Conservation (phyloP, 176 grass and related monocot species). For the Rhynchospora breviuscula region DNA sequence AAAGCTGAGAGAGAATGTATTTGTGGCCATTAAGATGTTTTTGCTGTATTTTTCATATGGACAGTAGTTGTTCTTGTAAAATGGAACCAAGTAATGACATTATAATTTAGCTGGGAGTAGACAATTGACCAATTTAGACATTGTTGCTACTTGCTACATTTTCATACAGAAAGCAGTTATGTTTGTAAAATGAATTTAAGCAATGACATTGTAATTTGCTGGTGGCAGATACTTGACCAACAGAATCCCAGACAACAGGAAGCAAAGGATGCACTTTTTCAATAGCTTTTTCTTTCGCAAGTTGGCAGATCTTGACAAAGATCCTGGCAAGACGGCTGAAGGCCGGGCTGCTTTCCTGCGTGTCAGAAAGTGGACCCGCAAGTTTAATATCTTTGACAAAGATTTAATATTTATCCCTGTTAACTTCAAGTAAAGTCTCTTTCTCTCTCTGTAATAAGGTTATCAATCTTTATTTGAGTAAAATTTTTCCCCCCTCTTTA, state of each 20-base stretch:
- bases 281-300: conserved; percentile 99
- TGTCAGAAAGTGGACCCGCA: conserved; percentile 97
- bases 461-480: neutral
- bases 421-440: conserved; percentile 76
- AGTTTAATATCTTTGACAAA: conserved; percentile 93
- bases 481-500: neutral
- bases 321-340: conserved; percentile 67
- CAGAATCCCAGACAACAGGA: conserved; percentile 47
- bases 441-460: neutral
- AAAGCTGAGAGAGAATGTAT: neutral
- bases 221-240: conserved; percentile 69
- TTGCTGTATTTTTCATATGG: neutral
- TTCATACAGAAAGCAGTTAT: too few relatives aligned
- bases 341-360: conserved; percentile 87
- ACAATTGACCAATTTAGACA: conserved; percentile 42
- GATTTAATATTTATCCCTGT: conserved; percentile 97
- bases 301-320: conserved; percentile 97
- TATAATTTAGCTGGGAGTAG: conserved; percentile 27
- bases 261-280: conserved; percentile 70
- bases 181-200: too few relatives aligned
- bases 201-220: conserved; percentile 16
- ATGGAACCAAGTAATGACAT: neutral
- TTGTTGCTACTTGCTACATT: too few relatives aligned
- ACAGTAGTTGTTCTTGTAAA: neutral
- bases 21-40: neutral